Conservation (phyloP, 371 early-diverging fungal genomes). For the Circinella minor region DNA sequence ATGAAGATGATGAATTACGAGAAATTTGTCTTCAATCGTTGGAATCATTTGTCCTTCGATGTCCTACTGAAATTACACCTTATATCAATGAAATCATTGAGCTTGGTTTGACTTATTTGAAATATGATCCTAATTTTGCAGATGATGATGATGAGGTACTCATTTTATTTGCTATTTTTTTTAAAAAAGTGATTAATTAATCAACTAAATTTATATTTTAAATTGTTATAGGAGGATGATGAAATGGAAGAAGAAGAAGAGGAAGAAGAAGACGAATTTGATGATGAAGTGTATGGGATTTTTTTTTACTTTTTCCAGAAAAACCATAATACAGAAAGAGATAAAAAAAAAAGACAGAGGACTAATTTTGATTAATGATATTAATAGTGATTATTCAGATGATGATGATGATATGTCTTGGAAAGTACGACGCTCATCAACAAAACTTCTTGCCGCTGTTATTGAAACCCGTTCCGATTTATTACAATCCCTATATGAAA, state of each 20-base stretch:
- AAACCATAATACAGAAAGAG: neutral
- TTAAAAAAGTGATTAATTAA: slow-evolving; percentile 49
- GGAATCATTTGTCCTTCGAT: slow-evolving; percentile 81
- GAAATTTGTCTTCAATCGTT: slow-evolving; percentile 87
- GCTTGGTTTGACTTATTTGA: slow-evolving; percentile 70
- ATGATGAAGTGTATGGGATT: slow-evolving; percentile 58
- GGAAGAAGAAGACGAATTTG: slow-evolving; percentile 79
- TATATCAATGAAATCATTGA: slow-evolving; percentile 67
- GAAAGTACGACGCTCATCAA: slow-evolving; percentile 90
- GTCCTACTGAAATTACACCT: slow-evolving; percentile 74
- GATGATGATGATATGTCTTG: slow-evolving; percentile 84
- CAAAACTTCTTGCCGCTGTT: slow-evolving; percentile 81
- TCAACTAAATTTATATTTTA: neutral
- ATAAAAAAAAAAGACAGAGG: neutral
- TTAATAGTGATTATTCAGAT: slow-evolving; percentile 72
- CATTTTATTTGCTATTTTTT: neutral
- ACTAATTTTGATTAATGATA: neutral
- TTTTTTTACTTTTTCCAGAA: neutral
- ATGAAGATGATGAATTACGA: slow-evolving; percentile 84
- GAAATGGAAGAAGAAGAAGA: slow-evolving; percentile 69
- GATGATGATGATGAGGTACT: slow-evolving; percentile 54
- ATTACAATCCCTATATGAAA: slow-evolving; percentile 64
- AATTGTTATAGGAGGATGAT: slow-evolving; percentile 67
- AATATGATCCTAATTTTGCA: slow-evolving; percentile 91
- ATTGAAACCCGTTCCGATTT: slow-evolving; percentile 75